phyloP scores from a whole-genome alignment of 2,329 filamentous ascomycete genomes.

The Botrytis tulipae region DNA sequence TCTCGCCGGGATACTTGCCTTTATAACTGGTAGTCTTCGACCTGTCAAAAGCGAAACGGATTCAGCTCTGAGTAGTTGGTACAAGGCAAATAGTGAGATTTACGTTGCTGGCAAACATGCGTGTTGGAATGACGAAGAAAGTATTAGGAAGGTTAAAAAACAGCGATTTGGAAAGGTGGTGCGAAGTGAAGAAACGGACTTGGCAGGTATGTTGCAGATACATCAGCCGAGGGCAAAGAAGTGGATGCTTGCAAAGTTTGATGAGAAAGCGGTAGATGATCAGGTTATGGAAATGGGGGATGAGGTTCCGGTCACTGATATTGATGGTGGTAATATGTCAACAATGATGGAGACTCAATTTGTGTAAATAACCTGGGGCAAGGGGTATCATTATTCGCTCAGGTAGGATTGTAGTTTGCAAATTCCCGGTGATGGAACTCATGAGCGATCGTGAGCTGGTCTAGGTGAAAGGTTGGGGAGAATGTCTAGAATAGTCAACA shows the following conservation, averaged over 20 bases:
- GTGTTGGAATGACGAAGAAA: conserved; percentile 67
- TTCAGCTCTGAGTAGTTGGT: conserved; percentile 73
- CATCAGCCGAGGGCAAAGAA: conserved; percentile 52
- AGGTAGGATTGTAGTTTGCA: background rate
- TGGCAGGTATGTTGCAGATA: conserved; percentile 56
- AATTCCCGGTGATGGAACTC: too few species aligned
- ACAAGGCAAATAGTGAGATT: conserved; percentile 75
- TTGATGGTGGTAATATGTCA: background rate
- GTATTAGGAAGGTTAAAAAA: conserved; percentile 58
- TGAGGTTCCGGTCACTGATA: background rate
- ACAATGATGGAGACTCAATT: conserved; percentile 2
- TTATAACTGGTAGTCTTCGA: conserved; percentile 74
- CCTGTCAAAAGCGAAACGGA: conserved; percentile 79
- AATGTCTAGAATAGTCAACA: background rate
- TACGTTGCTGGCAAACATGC: conserved; percentile 74
- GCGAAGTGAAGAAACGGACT: conserved; percentile 48
- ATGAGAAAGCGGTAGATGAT: conserved; percentile 20
- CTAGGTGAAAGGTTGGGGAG: background rate
- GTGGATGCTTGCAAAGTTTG: conserved; percentile 45
- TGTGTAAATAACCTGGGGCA: background rate
- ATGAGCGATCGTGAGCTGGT: background rate
- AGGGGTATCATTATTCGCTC: background rate
- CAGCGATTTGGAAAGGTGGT: conserved; percentile 59
- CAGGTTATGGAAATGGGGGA: conserved; percentile 25
- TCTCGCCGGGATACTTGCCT: conserved; percentile 73